These are phyloP conservation scores for Kodamaea ohmeri DNA, from an alignment of 1,139 yeast species.

Conservation along the genomic window DNA sequence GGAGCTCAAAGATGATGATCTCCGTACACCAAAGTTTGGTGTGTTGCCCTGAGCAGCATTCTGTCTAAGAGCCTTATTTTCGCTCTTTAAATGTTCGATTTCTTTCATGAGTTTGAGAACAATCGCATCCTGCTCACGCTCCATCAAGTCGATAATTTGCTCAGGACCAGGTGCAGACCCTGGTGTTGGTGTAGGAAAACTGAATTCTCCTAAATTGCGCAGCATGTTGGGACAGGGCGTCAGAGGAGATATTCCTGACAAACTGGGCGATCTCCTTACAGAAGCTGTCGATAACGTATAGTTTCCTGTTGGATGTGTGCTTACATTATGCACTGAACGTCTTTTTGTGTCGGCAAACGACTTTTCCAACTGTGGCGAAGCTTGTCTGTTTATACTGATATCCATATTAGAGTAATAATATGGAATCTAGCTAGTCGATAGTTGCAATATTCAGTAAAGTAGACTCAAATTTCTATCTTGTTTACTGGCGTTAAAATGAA, in stretches of 20 bases:
- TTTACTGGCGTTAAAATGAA: too few relatives aligned
- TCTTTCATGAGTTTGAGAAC: slow-evolving; percentile 58
- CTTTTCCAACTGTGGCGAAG: slow-evolving; percentile 10
- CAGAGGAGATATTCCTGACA: slow-evolving; percentile 12
- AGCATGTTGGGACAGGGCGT: slow-evolving; percentile 13
- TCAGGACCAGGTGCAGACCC: slow-evolving; percentile 21
- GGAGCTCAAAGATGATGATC: slow-evolving; percentile 17
- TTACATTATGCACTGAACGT: slow-evolving; percentile 7
- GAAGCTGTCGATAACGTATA: slow-evolving; percentile 14
- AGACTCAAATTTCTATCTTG: too few relatives aligned
- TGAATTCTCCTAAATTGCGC: slow-evolving; percentile 12
- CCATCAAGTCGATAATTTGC: slow-evolving; percentile 60
- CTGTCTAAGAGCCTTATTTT: slow-evolving; percentile 37
- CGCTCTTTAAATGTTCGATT: slow-evolving; percentile 50
- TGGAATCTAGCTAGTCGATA: too few relatives aligned
- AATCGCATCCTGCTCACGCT: slow-evolving; percentile 66
- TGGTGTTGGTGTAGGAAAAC: slow-evolving; percentile 8
- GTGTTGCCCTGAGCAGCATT: slow-evolving; percentile 3
- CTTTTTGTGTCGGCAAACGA: slow-evolving; percentile 4
- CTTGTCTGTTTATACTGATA: slow-evolving; percentile 7
- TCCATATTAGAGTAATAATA: not conserved
- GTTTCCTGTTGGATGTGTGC: slow-evolving; percentile 10
- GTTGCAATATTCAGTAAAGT: too few relatives aligned
- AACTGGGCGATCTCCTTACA: slow-evolving; percentile 16
- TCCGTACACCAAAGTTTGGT: slow-evolving; percentile 5